Base-by-base conservation (phyloP, 2,329 filamentous ascomycete species). In the Alternaria novae-zelandiae region DNA sequence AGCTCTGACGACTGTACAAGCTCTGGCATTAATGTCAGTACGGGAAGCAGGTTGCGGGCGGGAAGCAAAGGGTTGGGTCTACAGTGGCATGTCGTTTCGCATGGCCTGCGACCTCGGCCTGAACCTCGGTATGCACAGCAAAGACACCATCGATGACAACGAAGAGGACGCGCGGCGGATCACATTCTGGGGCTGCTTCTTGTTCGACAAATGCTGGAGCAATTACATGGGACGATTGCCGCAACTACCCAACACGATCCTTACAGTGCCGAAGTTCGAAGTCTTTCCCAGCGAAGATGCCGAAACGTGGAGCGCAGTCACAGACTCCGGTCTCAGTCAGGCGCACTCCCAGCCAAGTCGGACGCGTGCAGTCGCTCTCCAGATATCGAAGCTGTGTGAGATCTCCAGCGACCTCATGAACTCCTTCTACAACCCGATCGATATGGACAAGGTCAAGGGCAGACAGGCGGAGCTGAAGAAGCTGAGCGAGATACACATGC, bases 151-250 rank as follows among this genome's bases (percentile, higher is more conserved):
- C 68, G 89, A 89, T 64, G 93, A 97, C 61, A 87, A 91, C 50
- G 95, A 97, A 78, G 87, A 96, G 43, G 96, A 99, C 80, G 94
- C 94, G 3, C 86, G 96, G 43, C 87, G 92, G 57, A 90, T 98
- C 45, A 98, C 96, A 0, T 98, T 97, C 75, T 98, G 96, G 96
- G 96, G 96, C 7, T 97, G 94, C 78, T 98, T 96, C 79, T 82
- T 97, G n/a, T 97, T 98, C 78, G 96, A 99, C 83, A 98, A 97
- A 85, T 97, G 93, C 79, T 98, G 95, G 94, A 97, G 94, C 54
- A 98, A 97, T 78, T 98, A 98, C 72, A 87, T 98, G 25, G 95
- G 96, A 51, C 90, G 96, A 46, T 85, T 97, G 65, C 95, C 96
- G 11, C 95, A 97, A 78, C 83, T 98, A 11, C 90, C 93, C 0